These are phyloP conservation scores for Leucocoprinus sp. DNA, from an alignment of 768 basidiomycete genomes.

Conservation along the genomic window DNA sequence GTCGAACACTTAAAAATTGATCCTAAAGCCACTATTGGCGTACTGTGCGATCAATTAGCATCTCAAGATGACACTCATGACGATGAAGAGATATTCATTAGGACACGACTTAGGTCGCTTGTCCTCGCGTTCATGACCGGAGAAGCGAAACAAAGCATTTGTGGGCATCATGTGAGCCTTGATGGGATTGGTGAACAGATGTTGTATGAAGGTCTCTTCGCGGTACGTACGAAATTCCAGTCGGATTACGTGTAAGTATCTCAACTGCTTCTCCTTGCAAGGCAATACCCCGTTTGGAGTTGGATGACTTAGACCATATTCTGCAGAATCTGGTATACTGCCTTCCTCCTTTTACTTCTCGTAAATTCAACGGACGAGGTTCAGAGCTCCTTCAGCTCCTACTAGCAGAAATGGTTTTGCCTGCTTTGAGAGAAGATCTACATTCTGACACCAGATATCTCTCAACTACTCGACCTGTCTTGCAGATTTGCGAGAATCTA, in stretches of 20 bases:
- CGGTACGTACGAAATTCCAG: conserved; percentile 26
- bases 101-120: conserved; percentile 48
- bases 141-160: conserved; percentile 39
- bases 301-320: conserved; percentile 35
- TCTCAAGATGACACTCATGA: conserved; percentile 43
- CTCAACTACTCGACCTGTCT: not conserved
- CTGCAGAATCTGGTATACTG: conserved; percentile 13
- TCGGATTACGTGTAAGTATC: not conserved
- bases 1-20: conserved; percentile 59
- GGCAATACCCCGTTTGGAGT: conserved; percentile 41
- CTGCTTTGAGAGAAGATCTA: conserved; percentile 18
- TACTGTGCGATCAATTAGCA: conserved; percentile 61
- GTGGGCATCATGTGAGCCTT: conserved; percentile 32
- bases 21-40: conserved; percentile 48
- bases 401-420: conserved; percentile 31
- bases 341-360: conserved; percentile 10
- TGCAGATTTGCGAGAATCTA: conserved; percentile 8
- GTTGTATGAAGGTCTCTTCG: conserved; percentile 38
- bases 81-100: conserved; percentile 49
- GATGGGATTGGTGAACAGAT: conserved; percentile 39
- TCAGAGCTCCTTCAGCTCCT: conserved; percentile 17
- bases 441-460: conserved; percentile 11
- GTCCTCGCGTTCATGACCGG: conserved; percentile 52
- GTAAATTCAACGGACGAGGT: not conserved
- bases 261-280: conserved; percentile 18